A percentile compares a stretch with the other conserved stretches of the same genome.
phyloP scores from a whole-genome alignment of 2,329 filamentous ascomycete genomes.

The Epichloe aotearoae region DNA sequence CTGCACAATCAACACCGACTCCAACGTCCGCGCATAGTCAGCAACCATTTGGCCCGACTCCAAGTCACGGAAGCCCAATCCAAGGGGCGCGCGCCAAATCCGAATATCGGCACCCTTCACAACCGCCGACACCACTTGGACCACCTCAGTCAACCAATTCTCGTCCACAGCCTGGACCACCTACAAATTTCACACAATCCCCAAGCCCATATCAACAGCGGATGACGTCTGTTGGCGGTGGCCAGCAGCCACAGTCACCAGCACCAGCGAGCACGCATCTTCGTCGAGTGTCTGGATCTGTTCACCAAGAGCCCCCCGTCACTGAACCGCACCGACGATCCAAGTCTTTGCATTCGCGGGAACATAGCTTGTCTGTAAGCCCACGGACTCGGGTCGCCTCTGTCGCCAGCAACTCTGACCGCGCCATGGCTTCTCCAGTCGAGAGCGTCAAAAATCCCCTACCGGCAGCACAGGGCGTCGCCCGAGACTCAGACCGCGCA shows the following conservation, averaged over 20 bases:
- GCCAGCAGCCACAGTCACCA: constrained; percentile 20
- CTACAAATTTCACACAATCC: constrained; percentile 31
- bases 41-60: constrained; percentile 37
- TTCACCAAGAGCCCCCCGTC: constrained; percentile 29
- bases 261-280: constrained; percentile 11
- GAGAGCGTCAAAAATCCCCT: constrained; percentile 16
- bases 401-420: constrained; percentile 30
- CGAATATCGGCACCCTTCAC: constrained; percentile 35
- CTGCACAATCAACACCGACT: constrained; percentile 44
- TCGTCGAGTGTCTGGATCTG: constrained; percentile 22
- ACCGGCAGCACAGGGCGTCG: constrained; percentile 14
- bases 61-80: constrained; percentile 40
- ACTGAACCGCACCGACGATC: constrained; percentile 34
- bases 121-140: constrained; percentile 40
- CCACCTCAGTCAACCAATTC: constrained; percentile 28
- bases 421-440: constrained; percentile 8
- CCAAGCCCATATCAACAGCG: constrained; percentile 49
- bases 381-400: constrained; percentile 57
- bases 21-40: constrained; percentile 51
- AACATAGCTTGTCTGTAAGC: constrained; percentile 61
- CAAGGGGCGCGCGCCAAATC: constrained; percentile 29
- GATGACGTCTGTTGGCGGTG: constrained; percentile 15
- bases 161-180: constrained; percentile 28
- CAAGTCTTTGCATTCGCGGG: constrained; percentile 48
- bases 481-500: constrained; percentile 17